Conservation (phyloP, 2,329 filamentous ascomycete species). For the Amylocarpus encephaloides region DNA sequence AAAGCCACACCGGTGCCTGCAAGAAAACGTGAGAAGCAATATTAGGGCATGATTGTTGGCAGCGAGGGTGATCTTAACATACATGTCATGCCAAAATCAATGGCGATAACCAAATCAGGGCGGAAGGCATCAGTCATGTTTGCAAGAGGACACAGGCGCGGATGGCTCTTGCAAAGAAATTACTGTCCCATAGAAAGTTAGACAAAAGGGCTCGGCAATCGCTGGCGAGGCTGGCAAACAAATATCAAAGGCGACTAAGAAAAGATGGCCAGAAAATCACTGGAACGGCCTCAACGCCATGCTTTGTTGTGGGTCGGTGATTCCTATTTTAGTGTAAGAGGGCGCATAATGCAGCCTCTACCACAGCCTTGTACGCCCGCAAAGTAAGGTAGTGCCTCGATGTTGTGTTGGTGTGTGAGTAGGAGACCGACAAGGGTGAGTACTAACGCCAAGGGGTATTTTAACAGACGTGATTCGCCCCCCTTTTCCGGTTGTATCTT, state of each 20-base stretch:
- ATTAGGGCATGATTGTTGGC: background rate
- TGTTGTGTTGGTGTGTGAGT: background rate
- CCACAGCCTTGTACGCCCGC: background rate
- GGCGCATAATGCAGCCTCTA: background rate
- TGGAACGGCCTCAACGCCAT: background rate
- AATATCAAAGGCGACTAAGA: too few relatives aligned
- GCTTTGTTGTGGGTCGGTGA: background rate
- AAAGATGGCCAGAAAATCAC: background rate
- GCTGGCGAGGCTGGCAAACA: too few relatives aligned
- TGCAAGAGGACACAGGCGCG: conserved; percentile 14
- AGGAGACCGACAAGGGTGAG: background rate
- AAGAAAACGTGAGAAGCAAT: background rate
- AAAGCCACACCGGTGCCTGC: conserved; percentile 16
- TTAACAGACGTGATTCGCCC: background rate
- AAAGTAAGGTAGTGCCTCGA: too few relatives aligned
- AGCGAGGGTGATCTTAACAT: background rate
- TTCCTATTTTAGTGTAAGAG: background rate
- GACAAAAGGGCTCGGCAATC: background rate
- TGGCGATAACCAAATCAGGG: conserved; percentile 17
- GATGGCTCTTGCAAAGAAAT: too few relatives aligned
- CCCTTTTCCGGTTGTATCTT: too few relatives aligned
- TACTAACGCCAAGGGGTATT: conserved; percentile 1
- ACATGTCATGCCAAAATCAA: conserved; percentile 22
- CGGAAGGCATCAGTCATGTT: conserved; percentile 27
- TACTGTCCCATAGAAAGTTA: background rate